Evolutionary conservation across 2,329 filamentous ascomycete genomes (phyloP).

Genomic region (Cadophora sp.): DNA sequence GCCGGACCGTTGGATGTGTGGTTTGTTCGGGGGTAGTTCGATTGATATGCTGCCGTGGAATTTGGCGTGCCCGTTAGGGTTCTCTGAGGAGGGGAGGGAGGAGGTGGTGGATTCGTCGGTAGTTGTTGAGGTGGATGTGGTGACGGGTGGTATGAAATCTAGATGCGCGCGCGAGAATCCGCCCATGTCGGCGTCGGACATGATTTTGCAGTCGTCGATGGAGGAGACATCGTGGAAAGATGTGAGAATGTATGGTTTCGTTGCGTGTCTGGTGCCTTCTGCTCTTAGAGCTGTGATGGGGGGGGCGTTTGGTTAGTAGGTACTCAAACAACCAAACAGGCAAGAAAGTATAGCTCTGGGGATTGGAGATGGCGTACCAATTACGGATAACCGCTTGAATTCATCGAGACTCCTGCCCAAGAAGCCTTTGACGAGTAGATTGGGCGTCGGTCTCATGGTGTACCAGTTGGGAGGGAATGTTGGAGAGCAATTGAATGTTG

Average conservation of each 20-base stretch:
- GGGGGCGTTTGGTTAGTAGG: slow-evolving; percentile 27
- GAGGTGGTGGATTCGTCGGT: not conserved
- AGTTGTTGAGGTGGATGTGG: slow-evolving; percentile 31
- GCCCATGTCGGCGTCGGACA: slow-evolving; percentile 87
- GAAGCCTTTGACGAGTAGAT: slow-evolving; percentile 59
- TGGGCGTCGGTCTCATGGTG: slow-evolving; percentile 57
- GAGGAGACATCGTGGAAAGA: slow-evolving; percentile 62
- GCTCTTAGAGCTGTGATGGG: slow-evolving; percentile 65
- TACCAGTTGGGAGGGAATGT: not conserved
- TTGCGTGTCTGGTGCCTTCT: slow-evolving; percentile 71
- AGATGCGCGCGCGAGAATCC: slow-evolving; percentile 80
- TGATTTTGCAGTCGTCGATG: slow-evolving; percentile 69
- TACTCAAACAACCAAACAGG: slow-evolving; percentile 20
- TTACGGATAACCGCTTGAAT: slow-evolving; percentile 61
- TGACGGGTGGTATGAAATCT: slow-evolving; percentile 52
- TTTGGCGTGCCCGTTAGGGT: slow-evolving; percentile 65
- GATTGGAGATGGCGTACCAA: slow-evolving; percentile 51
- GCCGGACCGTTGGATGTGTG: slow-evolving; percentile 78
- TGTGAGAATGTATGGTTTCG: slow-evolving; percentile 68
- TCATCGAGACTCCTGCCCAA: slow-evolving; percentile 65
- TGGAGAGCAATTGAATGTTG: slow-evolving; percentile 13
- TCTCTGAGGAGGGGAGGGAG: slow-evolving; percentile 35
- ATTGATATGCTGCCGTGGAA: slow-evolving; percentile 92
- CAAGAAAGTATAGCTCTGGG: slow-evolving; percentile 9
- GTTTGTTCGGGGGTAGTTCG: slow-evolving; percentile 75